A percentile compares a stretch with the other conserved stretches of the same genome.
Conservation (phyloP, 2,329 filamentous ascomycete species). For the Paramyrothecium sp. region DNA sequence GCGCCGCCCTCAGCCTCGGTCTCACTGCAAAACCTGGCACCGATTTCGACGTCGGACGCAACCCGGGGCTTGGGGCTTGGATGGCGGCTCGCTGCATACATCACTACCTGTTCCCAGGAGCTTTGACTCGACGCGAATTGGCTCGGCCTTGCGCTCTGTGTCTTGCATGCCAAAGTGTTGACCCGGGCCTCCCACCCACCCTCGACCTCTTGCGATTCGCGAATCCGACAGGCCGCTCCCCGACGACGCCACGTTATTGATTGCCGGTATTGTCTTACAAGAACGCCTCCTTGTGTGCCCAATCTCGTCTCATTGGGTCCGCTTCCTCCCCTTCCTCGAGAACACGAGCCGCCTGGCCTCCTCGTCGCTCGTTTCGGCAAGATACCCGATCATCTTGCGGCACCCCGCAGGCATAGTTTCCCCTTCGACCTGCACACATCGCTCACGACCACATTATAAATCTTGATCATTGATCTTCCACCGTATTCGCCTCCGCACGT, state of each 20-base stretch:
- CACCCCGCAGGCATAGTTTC: constrained; percentile 19
- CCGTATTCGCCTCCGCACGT: not conserved
- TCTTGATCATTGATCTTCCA: not conserved
- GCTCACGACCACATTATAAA: not conserved
- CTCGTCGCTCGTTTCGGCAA: constrained; percentile 18
- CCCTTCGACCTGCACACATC: constrained; percentile 9
- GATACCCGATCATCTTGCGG: constrained; percentile 21
- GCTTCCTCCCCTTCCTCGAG: constrained; percentile 11
- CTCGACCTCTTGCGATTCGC: not conserved
- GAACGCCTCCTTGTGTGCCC: constrained; percentile 14
- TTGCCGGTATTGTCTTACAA: constrained; percentile 20
- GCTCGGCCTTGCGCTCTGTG: too few species aligned
- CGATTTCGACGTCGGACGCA: not conserved
- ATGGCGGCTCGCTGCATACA: not conserved
- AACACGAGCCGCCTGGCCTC: constrained; percentile 30
- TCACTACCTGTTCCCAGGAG: not conserved
- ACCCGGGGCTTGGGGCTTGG: not conserved
- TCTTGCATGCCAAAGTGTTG: too few species aligned
- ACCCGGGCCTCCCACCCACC: not conserved
- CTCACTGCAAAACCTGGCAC: not conserved
- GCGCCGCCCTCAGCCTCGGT: not conserved
- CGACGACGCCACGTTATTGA: not conserved
- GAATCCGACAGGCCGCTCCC: not conserved
- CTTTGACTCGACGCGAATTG: not conserved
- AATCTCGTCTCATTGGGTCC: constrained; percentile 21